Base-by-base conservation (phyloP, 352 stramenopile species). In the Thalassiosira livingstoniorum region DNA sequence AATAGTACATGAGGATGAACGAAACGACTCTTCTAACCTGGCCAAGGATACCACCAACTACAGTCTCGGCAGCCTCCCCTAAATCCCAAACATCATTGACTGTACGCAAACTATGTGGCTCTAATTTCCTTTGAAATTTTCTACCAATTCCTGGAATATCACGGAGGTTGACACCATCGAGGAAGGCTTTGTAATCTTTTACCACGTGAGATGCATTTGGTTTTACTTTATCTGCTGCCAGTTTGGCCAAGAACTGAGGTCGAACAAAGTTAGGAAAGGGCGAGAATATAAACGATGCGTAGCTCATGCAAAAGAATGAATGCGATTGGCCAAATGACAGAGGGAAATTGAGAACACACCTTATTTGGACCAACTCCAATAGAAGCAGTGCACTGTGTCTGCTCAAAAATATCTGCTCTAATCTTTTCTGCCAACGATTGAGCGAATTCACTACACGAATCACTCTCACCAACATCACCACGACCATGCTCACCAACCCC, bases 321-420 rank as follows among this genome's bases (percentile, higher is more conserved):
- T 15, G 31, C n/a, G 23, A 47, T 37, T 5, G 67, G 0, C 35
- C 51, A 61, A 37, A 27, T 71, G 34, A 5, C 10, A 34, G 18
- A 71, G 18, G 58, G 31, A 53, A 32, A 62, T 0, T 57, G 11
- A n/a, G 31, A 37, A 78, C 78, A 42, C 29, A 86, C 79, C 79
- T 98, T 96, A 83, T 98, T 99, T 54, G 92, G 92, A 2, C 93
- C 96, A 15, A 98, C 88, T 4, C 97, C 97, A 39, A 98, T 95
- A 34, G 96, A 98, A 15, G 96, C 96, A 62, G 93, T 93, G 79
- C 97, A 99, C 11, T 93, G 74, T 7, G 96, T 98, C 35, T 93
- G 89, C 4, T 94, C 84, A 21, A 95, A 91, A 77, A 96, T 97
- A 42, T 91, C 78, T 54, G 55, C 57, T 11, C 90, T 86, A 70